Evolutionary conservation across 2,329 filamentous ascomycete genomes (phyloP), one percentile per base, ranked within the genome.

Genomic region (Uncinocarpus reesii): DNA sequence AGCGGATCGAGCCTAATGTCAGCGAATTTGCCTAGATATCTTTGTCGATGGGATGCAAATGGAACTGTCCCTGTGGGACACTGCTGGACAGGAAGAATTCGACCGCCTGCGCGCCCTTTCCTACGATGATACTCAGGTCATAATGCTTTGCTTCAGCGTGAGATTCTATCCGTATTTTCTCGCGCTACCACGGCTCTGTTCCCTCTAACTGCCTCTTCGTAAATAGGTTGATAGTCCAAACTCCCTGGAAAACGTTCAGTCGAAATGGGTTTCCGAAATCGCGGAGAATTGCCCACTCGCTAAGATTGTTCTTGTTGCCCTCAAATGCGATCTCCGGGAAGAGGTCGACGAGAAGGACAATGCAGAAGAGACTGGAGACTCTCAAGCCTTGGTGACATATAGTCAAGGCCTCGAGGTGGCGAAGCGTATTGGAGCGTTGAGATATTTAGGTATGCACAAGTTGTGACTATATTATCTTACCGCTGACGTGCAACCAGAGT

Each of bases 211-310:
- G n/a, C 13, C 32, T 13, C 21, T 7, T 21, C n/a, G n/a, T 37
- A 8, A n/a, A 55, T 52, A 79, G 76, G 76, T 96, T 65, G 92
- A 98, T 69, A 95, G 86, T 65, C 87, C 84, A 57, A 89, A 95
- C 67, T 95, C 89, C 2, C 80, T 98, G 53, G 92, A 98, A 68
- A 98, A 98, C 77, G 88, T 98, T 53, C 88, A 95, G 67, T 90
- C 86, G 58, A 98, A 98, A 71, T 98, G 92, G 92, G 86, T 95
- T 4, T 84, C 86, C 53, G 92, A 98, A 69, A 98, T 98, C 57
- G 86, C 89, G 54, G 92, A 98, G 70, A 95, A 98, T 71, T 96
- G 92, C 69, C 87, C 88, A 1, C 86, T 84, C 50, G 92, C 95
- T 55, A 94, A 93, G 68, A 79, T 98, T 38, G 92, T 98, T 15